Percentiles rank a stretch among this genome's conserved stretches.
These are phyloP conservation scores for Microdochium nivale DNA, from an alignment of 2,329 filamentous ascomycete species.

Conservation along the genomic window DNA sequence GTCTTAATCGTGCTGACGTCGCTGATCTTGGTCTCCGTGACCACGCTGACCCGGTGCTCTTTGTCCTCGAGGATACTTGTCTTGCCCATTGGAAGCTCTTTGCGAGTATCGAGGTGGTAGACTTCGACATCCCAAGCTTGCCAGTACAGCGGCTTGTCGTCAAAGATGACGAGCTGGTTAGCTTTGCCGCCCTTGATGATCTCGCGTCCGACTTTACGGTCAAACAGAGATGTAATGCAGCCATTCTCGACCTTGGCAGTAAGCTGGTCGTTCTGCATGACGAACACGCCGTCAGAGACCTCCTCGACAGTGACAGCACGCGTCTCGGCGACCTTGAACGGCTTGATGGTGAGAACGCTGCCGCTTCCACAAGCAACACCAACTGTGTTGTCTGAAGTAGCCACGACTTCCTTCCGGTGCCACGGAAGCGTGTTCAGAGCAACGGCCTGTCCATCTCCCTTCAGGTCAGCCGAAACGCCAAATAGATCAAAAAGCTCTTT, in stretches of 20 bases:
- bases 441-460: conserved; percentile 29
- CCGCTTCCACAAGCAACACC: conserved; percentile 50
- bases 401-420: conserved; percentile 67
- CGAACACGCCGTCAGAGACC: conserved; percentile 54
- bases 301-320: conserved; percentile 44
- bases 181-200: conserved; percentile 68
- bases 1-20: conserved; percentile 79
- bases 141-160: conserved; percentile 96
- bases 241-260: conserved; percentile 66
- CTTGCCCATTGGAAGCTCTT: conserved; percentile 60
- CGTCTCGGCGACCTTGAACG: conserved; percentile 34
- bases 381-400: conserved; percentile 43
- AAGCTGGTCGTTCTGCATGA: conserved; percentile 71
- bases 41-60: conserved; percentile 69
- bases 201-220: conserved; percentile 65
- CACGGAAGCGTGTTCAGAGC: conserved; percentile 84
- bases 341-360: conserved; percentile 39
- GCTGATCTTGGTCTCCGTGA: conserved; percentile 81
- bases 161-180: conserved; percentile 89
- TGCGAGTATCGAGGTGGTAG: conserved; percentile 80
- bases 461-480: conserved; percentile 37
- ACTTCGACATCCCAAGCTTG: conserved; percentile 98
- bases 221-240: conserved; percentile 75
- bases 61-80: conserved; percentile 65
- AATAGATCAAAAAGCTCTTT: conserved; percentile 61